Percentiles rank a stretch among this genome's conserved stretches.
These are phyloP conservation scores for Geotrichum restrictum DNA, from an alignment of 1,139 yeast species.

Conservation along the genomic window DNA sequence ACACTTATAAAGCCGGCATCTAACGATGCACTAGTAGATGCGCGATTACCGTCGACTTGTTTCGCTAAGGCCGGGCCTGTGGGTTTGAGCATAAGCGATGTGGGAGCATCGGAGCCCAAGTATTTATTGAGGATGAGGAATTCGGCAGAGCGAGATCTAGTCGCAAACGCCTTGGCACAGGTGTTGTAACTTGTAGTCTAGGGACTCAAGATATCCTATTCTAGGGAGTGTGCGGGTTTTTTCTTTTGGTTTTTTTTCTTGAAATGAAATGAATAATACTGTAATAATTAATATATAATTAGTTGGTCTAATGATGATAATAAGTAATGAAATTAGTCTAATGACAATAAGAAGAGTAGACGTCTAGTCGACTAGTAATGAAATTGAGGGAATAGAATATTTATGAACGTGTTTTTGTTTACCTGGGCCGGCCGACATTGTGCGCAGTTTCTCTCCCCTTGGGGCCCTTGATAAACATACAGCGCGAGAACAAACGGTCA, in stretches of 20 bases:
- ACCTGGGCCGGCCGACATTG: too few relatives aligned
- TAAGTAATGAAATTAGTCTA: too few relatives aligned
- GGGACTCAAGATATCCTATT: background rate
- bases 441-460: too few relatives aligned
- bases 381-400: too few relatives aligned
- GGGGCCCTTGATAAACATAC: too few relatives aligned
- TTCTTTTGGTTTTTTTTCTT: background rate
- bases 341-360: too few relatives aligned
- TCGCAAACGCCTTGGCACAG: constrained; percentile 2
- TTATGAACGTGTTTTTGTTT: too few relatives aligned
- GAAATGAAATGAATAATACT: too few relatives aligned
- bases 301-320: too few relatives aligned
- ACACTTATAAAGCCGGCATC: constrained; percentile 3
- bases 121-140: constrained; percentile 11
- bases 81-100: constrained; percentile 16
- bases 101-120: constrained; percentile 2
- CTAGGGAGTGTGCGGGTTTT: background rate
- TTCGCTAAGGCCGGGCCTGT: constrained; percentile 14
- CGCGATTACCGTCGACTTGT: constrained; percentile 11
- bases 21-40: constrained; percentile 8
- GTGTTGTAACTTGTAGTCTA: background rate
- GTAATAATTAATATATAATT: too few relatives aligned
- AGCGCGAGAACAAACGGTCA: too few relatives aligned
- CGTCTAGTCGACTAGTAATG: too few relatives aligned
- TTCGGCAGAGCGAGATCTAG: constrained; percentile 9